Base-by-base conservation (phyloP, 148 eudicot species). In the Rhododendron vialii region DNA sequence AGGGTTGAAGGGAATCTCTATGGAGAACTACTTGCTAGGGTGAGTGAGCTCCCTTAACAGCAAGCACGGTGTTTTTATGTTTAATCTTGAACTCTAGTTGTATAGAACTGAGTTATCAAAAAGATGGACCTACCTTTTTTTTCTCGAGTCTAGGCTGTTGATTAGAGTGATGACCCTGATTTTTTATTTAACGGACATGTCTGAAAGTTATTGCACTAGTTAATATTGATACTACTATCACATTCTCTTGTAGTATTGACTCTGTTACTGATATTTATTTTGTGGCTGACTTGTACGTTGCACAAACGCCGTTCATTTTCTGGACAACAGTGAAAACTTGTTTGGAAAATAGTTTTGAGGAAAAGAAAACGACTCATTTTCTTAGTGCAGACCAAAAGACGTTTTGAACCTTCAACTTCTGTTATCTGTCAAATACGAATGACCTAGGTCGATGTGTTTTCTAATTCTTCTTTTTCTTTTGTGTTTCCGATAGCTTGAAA, bases 1-100 rank as follows among this genome's bases (percentile, higher is more conserved):
- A 90, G 78, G 87, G 84, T 88, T 88, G 84, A 84, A 38, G 11
- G 13, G 15, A 30, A 13, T 41, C 57, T 59, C 61, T 35, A 76
- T 35, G 51, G 43, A 83, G 55, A 81, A 41, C 26, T 41, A 73
- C 41, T 86, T 82, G 78, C 65, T 82, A 33, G 85, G 85, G 88
- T 82, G 71, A 84, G 85, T 82, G 71, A 45, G 79, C 73, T 85
- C 10, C 43, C 83, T 53, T 38, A 50, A 47, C 71, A 76, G 73
- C 82, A 53, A 51, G 36, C 38, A 53, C 69, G 5, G 13, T 30
- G 5, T 53, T 17, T 80, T 26, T 48, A 28, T 53, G 13, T 80
- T 17, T 48, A 41, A 78, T 77, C 26, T 8, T 38, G 28, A 47
- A 36, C 50, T 33, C 33, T 77, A 7, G 33, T 30, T 67, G 5